phyloP scores from a whole-genome alignment of 129 eudicot genomes.

The Flaveria bidentis region DNA sequence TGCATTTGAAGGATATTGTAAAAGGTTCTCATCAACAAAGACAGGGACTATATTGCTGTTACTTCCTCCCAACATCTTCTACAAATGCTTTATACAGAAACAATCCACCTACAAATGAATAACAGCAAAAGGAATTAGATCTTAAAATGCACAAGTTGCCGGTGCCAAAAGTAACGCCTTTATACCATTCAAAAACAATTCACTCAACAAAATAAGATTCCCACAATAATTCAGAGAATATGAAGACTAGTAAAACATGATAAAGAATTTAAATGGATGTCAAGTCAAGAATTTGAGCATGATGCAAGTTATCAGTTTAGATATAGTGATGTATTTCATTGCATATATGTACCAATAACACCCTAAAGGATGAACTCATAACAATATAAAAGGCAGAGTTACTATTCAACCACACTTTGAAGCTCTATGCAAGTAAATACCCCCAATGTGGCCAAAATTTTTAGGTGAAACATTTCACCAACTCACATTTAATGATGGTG shows the following conservation, averaged over 20 bases:
- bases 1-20: conserved; percentile 49
- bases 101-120: conserved; percentile 37
- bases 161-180: conserved; percentile 21
- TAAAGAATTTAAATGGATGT: not conserved
- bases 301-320: conserved; percentile 11
- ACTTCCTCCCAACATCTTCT: conserved; percentile 69
- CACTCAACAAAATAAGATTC: conserved; percentile 34
- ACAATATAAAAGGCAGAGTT: not conserved
- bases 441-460: not conserved
- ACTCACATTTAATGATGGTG: conserved; percentile 1
- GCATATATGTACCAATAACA: not conserved
- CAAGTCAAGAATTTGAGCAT: conserved; percentile 17
- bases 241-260: conserved; percentile 14
- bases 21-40: conserved; percentile 57
- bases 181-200: conserved; percentile 16
- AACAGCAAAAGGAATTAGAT: conserved; percentile 28
- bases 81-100: conserved; percentile 19
- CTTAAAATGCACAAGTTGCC: conserved; percentile 24
- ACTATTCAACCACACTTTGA: not conserved
- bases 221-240: conserved; percentile 34
- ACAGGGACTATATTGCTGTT: conserved; percentile 55
- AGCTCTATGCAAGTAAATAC: not conserved
- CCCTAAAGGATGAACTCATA: not conserved
- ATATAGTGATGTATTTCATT: conserved; percentile 7
- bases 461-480: conserved; percentile 2